Base-by-base conservation (phyloP, 75 land plant species). In the Picea glauca region DNA sequence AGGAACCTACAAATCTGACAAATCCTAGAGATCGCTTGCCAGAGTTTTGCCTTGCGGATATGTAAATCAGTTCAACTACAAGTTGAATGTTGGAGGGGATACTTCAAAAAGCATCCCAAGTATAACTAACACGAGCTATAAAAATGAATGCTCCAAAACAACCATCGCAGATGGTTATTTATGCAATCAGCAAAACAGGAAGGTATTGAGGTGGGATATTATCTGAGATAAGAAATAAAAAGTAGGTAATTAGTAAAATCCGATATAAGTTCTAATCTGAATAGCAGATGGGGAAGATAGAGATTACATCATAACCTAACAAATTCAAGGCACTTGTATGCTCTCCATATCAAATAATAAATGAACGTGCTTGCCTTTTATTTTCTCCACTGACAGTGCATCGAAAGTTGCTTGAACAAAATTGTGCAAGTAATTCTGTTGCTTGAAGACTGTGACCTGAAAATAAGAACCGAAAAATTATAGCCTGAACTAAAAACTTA, bases 331-430 rank as follows among this genome's bases (percentile, higher is more conserved):
- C 2, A 4, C 14, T 65, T 65, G 9, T 68, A 4, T 68, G 1
- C 72, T 35, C 46, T 40, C 72, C 40, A 68, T 35, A 38, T 40
- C 21, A 68, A 20, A 40, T 17, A 31, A 21, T 40, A 68, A 68
- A 40, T 40, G 40, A 40, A 20, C 12, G 26, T 12, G 26, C 70
- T 75, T 58, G 88, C 99, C 99, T 89, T 88, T 93, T 57, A 98
- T 93, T 83, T 95, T 95, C 31, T 87, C 92, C 50, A 78, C 80
- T 58, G 89, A 64, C 33, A 98, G 92, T 15, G 99, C 98, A 90
- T 87, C 77, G 80, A 98, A 95, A 62, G 99, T 93, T 64, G 98
- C 87, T 76, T 98, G 99, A 79, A 98, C 98, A 84, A 98, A 98
- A 78, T 98, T 98, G 2, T 93, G 79, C 83, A 98, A 80, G 87